Base-by-base conservation (phyloP, 2,329 filamentous ascomycete species). In the Aspergillus spinulosporus region DNA sequence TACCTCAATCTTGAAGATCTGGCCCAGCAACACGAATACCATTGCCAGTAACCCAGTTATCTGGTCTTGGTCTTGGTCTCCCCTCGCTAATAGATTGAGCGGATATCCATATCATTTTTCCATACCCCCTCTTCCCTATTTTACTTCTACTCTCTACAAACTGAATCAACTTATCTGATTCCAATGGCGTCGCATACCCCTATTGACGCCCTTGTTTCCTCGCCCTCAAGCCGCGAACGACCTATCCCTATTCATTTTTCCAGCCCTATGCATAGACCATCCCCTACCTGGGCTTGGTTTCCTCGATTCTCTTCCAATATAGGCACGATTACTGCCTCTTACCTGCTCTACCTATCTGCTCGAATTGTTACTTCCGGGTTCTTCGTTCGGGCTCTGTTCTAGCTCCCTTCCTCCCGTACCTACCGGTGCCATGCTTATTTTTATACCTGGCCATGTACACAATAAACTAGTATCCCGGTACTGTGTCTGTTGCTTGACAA, bases 181-280 rank as follows among this genome's bases (percentile, higher is more conserved):
- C 21, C 5, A 21, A 15, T 32, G 50, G 50, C 50, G 14, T 52
- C 34, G 32, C 43, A 52, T 45, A 54, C 45, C 44, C 44, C 37
- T 54, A 28, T 49, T 49, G 45, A 49, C 42, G 29, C 37, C 52
- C 43, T 46, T 43, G 8, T 46, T 37, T 51, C 14, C 14, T 34
- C 21, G 14, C 15, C 12, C 21, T 42, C 39, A 31, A 37, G 31
- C 45, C 50, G 51, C 46, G 37, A 26, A 43, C 40, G 48, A 34
- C n/a, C 45, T 43, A 21, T 39, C 29, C 32, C 50, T 15, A 49
- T 43, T 26, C 44, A 39, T 50, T 40, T 12, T 12, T 21, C 21
- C 21, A 21, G 11, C 4, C 21, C 34, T 57, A 55, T 45, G 45
- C 58, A 60, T 63, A 59, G 60, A 63, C 54, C 61, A 47, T 31